Conservation (phyloP, 257 asterid genomes). For the Solanum commersonii region DNA sequence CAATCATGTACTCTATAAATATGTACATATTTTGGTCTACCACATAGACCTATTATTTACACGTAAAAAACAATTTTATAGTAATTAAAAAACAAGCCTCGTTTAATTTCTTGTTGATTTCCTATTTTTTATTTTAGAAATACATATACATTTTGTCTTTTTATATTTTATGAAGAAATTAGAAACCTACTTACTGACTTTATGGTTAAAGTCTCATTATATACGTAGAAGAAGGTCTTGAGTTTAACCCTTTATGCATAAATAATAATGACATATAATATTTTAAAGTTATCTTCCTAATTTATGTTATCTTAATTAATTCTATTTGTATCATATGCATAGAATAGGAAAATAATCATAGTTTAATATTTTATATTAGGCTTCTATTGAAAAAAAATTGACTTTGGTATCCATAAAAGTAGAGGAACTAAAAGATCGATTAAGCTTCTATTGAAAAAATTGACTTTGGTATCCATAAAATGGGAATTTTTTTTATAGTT, state of each 20-base stretch:
- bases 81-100: neutral
- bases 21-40: neutral
- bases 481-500: neutral
- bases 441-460: neutral
- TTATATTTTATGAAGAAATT: too few relatives aligned
- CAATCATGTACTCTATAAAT: neutral
- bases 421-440: too few relatives aligned
- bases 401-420: neutral
- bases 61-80: neutral
- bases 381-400: neutral
- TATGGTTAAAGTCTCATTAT: too few relatives aligned
- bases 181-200: too few relatives aligned
- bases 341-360: too few relatives aligned
- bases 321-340: too few relatives aligned
- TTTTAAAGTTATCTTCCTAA: too few relatives aligned
- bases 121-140: neutral
- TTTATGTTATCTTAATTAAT: too few relatives aligned
- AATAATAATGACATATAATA: too few relatives aligned
- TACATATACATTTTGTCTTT: too few relatives aligned
- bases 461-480: neutral
- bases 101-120: neutral
- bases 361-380: neutral
- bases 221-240: too few relatives aligned
- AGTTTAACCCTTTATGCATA: too few relatives aligned
- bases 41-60: neutral